Evolutionary conservation across 768 basidiomycete genomes (phyloP), one percentile per base, ranked within the genome.

Genomic region (Austroboletus eburneus): DNA sequence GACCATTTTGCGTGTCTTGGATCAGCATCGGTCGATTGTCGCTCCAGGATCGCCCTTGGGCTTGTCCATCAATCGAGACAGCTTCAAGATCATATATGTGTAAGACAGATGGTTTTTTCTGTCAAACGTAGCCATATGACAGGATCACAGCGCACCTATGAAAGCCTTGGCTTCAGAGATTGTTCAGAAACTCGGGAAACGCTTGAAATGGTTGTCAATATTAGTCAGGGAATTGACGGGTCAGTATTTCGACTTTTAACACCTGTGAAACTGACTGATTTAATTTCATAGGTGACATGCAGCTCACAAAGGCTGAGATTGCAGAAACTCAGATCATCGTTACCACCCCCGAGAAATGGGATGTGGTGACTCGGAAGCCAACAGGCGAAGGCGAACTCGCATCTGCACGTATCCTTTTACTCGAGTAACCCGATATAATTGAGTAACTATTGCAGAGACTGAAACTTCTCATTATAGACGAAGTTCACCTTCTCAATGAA

Each of bases 281-380:
- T 9, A 27, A 18, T 48, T 40, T 36, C 38, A 32, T 49, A 71
- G 73, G 95, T 67, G 96, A 99, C 59, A 98, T 98, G 94, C 96
- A 98, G 65, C 69, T 99, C 64, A 91, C 96, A 14, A 87, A 88
- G 65, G 77, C 82, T 30, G 95, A 98, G 69, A 93, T 99, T 49
- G 86, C 87, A 1, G 83, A 87, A 65, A 98, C 96, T 9, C 95
- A 97, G 61, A 85, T 99, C 37, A 98, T 99, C 48, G 93, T 99
- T 7, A 99, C 96, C 2, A 99, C 96, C 1, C 96, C 96, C 0
- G 96, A 99, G 65, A 99, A 99, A 66, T 99, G 96, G 96, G 96
- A 98, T 56, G 96, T 99, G 0, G 96, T 99, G 3, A 99, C 96
- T 9, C 74, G 96, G 51, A 98, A 96, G 63, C 92, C 95, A 1